These are phyloP conservation scores for Lipomyces kockii DNA, from an alignment of 805 yeast species.

Conservation along the genomic window DNA sequence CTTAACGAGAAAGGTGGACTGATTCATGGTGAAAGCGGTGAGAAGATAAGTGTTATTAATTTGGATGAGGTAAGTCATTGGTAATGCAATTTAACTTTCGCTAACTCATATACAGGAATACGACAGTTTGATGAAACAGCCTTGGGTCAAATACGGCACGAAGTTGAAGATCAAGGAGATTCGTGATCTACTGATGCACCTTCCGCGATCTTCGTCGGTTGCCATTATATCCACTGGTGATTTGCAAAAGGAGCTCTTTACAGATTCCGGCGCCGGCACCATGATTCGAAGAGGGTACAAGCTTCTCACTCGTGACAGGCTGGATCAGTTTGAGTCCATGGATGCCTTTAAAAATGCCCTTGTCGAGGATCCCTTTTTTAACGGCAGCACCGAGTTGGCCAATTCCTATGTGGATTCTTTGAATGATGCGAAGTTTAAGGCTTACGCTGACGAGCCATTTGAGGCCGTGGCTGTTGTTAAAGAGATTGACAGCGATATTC, in stretches of 20 bases:
- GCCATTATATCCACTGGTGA: conserved; percentile 96
- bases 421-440: conserved; percentile 64
- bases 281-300: conserved; percentile 96
- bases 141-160: conserved; percentile 99
- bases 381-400: conserved; percentile 70
- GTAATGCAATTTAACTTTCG: not conserved
- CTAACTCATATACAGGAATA: conserved; percentile 56
- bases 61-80: conserved; percentile 68
- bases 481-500: conserved; percentile 54
- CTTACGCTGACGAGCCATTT: conserved; percentile 93
- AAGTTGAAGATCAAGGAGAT: conserved; percentile 96
- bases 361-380: conserved; percentile 74
- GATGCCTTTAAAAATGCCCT: conserved; percentile 78
- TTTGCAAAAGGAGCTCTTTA: conserved; percentile 93
- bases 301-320: conserved; percentile 65
- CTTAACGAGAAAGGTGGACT: conserved; percentile 98
- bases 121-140: conserved; percentile 83
- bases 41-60: conserved; percentile 85
- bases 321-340: conserved; percentile 61
- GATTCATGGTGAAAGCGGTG: conserved; percentile 88
- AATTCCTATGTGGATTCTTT: conserved; percentile 80
- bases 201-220: conserved; percentile 96
- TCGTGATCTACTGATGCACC: conserved; percentile 87
- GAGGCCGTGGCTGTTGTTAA: conserved; percentile 90
- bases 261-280: conserved; percentile 99